These are phyloP conservation scores for Penicillium sp. DNA, from an alignment of 2,329 filamentous ascomycete genomes.

Conservation along the genomic window DNA sequence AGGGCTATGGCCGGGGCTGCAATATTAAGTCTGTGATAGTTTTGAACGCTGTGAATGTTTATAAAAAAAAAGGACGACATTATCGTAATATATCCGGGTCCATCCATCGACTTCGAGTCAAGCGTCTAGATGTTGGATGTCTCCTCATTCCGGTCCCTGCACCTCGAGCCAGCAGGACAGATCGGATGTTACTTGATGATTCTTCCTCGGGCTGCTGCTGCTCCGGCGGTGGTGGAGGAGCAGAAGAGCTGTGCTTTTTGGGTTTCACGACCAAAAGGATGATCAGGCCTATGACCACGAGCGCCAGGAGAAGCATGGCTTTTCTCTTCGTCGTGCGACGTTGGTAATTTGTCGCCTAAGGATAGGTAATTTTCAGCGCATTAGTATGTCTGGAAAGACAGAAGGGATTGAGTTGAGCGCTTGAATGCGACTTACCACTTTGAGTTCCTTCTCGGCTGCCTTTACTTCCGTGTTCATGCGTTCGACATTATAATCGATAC, in stretches of 20 bases:
- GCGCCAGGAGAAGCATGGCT: slow-evolving; percentile 78
- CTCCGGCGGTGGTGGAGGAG: slow-evolving; percentile 6
- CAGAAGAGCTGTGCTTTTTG: slow-evolving; percentile 41
- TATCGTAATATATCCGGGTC: slow-evolving; percentile 34
- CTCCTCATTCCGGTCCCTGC: slow-evolving; percentile 19
- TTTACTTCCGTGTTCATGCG: slow-evolving; percentile 91
- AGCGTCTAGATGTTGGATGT: slow-evolving; percentile 18
- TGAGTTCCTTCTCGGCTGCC: slow-evolving; percentile 85
- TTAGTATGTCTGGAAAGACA: neutral
- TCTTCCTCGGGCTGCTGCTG: slow-evolving; percentile 16
- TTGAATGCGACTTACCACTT: slow-evolving; percentile 50
- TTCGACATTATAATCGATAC: slow-evolving; percentile 98
- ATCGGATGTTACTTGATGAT: slow-evolving; percentile 20
- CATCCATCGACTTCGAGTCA: slow-evolving; percentile 27
- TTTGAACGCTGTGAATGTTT: neutral
- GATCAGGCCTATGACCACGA: slow-evolving; percentile 80
- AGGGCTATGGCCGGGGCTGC: neutral
- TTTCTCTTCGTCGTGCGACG: slow-evolving; percentile 83
- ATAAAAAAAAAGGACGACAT: slow-evolving; percentile 7
- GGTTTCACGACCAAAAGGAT: slow-evolving; percentile 79
- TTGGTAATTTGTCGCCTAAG: slow-evolving; percentile 74
- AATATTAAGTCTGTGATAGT: slow-evolving; percentile 19
- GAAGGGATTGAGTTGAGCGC: neutral
- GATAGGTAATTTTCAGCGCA: neutral
- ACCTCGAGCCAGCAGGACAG: slow-evolving; percentile 8